phyloP scores from a whole-genome alignment of 495 filamentous ascomycete species.

The Hypoxylon subgilvum region DNA sequence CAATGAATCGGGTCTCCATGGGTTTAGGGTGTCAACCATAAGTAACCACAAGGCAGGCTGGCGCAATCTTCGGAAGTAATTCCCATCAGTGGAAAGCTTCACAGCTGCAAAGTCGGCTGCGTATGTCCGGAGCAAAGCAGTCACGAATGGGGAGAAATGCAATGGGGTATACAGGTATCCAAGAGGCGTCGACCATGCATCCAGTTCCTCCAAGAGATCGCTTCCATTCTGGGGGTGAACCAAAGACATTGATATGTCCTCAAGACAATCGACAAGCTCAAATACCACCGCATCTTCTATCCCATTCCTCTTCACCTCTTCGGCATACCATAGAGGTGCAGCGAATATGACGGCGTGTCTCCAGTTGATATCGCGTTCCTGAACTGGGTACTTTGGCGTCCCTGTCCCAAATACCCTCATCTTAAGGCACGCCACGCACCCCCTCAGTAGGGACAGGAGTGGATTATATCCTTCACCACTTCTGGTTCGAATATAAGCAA shows the following conservation, averaged over 20 bases:
- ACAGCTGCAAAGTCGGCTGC: background rate
- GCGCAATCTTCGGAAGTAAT: background rate
- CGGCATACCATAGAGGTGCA: no score
- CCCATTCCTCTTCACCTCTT: background rate
- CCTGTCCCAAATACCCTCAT: background rate
- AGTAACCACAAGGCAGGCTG: background rate
- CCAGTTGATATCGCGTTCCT: no score
- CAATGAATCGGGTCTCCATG: background rate
- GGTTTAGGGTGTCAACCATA: background rate
- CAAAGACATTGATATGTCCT: background rate
- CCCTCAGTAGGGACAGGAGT: background rate
- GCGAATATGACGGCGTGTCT: no score
- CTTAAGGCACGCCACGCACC: constrained; percentile 1
- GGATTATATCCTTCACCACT: background rate
- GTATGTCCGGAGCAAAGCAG: background rate
- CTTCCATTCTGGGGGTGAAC: background rate
- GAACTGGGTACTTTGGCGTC: no score
- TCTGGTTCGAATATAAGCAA: background rate
- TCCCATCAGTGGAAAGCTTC: background rate
- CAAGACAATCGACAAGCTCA: background rate
- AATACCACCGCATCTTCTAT: background rate
- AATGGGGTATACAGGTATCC: background rate
- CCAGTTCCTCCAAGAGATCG: background rate
- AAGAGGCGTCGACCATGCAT: background rate
- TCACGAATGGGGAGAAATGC: background rate